Evolutionary conservation across 257 asterid species (phyloP), one percentile per base, ranked within the genome.

Genomic region (Ilex asprella): DNA sequence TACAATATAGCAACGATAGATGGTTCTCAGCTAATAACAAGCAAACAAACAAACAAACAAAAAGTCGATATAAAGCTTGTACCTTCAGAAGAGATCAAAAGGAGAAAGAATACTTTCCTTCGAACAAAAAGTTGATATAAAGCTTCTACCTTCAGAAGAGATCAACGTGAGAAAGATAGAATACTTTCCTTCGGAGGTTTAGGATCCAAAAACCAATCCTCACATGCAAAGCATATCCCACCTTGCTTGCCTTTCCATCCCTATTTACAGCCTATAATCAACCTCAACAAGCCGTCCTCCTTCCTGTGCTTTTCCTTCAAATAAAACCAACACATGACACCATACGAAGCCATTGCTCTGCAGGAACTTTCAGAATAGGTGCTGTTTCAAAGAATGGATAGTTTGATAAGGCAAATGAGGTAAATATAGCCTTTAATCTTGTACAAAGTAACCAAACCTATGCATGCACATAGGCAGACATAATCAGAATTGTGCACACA

Each of bases 361-460:
- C 0, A 8, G 8, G 39, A 51, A 31, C 58, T 54, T 59, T 55
- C 59, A 58, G 35, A 59, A 60, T 61, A 61, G 74, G 58, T 11
- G 39, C 64, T 51, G 21, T 35, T 63, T 61, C 47, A 56, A 58
- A 62, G 14, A 52, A 85, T 86, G 87, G 95, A 86, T 14, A 72
- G 62, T 64, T 70, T 77, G 76, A 73, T 80, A 52, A 84, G 62
- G 79, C 93, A 84, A 67, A 78, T 85, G 68, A 84, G 94, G 97
- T 86, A 78, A 66, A 54, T 10, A 2, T 13, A 21, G 5, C 41
- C 41, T 35, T 35, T 35, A 8, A 35, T 4, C 41, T 35, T 35
- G 8, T 35, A 35, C 8, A 35, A 8, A 35, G 41, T 4, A 8
- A 35, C 5, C 8, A 35, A 2, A 35, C 7, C 3, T 35, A 35